Percentiles rank a stretch among this genome's conserved stretches.
Evolutionary conservation across 805 yeast species (phyloP).

Genomic region (Groenewaldozyma salmanticensis): DNA sequence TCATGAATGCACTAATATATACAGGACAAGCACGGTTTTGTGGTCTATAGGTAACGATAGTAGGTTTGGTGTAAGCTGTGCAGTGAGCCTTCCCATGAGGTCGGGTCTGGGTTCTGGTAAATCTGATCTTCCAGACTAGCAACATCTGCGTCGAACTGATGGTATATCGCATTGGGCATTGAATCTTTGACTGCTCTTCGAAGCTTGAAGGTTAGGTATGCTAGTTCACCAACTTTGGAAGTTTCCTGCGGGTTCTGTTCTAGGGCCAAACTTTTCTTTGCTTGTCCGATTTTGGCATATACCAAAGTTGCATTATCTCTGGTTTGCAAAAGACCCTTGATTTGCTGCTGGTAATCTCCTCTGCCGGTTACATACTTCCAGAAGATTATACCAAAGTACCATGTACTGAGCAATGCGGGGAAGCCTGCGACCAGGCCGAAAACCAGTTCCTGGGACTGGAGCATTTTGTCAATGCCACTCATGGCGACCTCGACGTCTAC

Average conservation of each 20-base stretch:
- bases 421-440: constrained; percentile 85
- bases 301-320: constrained; percentile 12
- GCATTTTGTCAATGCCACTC: constrained; percentile 78
- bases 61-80: too few relatives aligned
- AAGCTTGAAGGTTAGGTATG: too few relatives aligned
- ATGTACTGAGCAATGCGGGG: constrained; percentile 50
- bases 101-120: too few relatives aligned
- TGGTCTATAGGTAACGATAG: too few relatives aligned
- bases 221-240: too few relatives aligned
- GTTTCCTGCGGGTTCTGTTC: too few relatives aligned
- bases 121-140: background rate
- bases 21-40: too few relatives aligned
- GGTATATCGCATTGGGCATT: background rate
- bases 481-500: constrained; percentile 91
- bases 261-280: too few relatives aligned
- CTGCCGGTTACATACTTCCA: background rate
- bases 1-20: too few relatives aligned
- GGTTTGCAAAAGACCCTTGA: background rate
- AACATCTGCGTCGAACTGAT: background rate
- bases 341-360: constrained; percentile 18
- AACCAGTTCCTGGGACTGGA: constrained; percentile 88
- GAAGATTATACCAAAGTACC: constrained; percentile 19
- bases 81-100: too few relatives aligned
- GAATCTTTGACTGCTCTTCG: background rate
- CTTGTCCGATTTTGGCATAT: too few relatives aligned